Percentiles rank a stretch among this genome's conserved stretches.
Conservation (phyloP, 345 rosid species). For the Hypericum androsaemum region DNA sequence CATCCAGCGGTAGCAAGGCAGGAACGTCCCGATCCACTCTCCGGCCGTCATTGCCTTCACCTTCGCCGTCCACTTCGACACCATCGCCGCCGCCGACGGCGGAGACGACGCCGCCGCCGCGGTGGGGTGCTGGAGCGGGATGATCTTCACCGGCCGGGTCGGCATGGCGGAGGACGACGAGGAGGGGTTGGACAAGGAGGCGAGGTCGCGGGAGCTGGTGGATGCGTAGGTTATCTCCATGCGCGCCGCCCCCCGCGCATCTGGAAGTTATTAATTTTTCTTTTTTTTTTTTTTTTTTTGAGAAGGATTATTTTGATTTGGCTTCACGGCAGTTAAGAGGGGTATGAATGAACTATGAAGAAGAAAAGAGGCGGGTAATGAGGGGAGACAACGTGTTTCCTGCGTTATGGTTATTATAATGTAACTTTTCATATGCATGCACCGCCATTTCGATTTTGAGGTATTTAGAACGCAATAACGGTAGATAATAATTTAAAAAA, state of each 20-base stretch:
- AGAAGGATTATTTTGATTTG: no score
- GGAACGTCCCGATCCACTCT: slow-evolving; percentile 48
- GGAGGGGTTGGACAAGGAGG: slow-evolving; percentile 12
- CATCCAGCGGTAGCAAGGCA: slow-evolving; percentile 92
- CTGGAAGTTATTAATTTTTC: no score
- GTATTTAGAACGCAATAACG: no score
- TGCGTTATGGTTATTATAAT: no score
- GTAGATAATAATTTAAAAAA: no score
- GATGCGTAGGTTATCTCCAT: slow-evolving; percentile 65
- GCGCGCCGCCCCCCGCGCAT: slow-evolving; percentile 5
- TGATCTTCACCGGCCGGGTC: slow-evolving; percentile 60
- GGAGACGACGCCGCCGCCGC: slow-evolving; percentile 30
- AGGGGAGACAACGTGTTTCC: no score
- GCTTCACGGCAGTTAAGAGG: neutral
- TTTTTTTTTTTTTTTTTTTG: no score
- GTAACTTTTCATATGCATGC: no score
- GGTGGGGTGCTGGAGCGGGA: slow-evolving; percentile 67
- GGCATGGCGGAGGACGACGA: slow-evolving; percentile 29
- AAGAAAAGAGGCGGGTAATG: neutral
- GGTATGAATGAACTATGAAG: neutral
- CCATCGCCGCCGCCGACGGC: slow-evolving; percentile 18
- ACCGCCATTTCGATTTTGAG: no score
- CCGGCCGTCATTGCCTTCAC: slow-evolving; percentile 40
- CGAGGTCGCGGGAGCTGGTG: slow-evolving; percentile 31
- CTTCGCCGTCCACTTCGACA: slow-evolving; percentile 35